Evolutionary conservation across 257 asterid genomes (phyloP), one percentile per base, ranked within the genome.

Genomic region (Jacaranda copaia): DNA sequence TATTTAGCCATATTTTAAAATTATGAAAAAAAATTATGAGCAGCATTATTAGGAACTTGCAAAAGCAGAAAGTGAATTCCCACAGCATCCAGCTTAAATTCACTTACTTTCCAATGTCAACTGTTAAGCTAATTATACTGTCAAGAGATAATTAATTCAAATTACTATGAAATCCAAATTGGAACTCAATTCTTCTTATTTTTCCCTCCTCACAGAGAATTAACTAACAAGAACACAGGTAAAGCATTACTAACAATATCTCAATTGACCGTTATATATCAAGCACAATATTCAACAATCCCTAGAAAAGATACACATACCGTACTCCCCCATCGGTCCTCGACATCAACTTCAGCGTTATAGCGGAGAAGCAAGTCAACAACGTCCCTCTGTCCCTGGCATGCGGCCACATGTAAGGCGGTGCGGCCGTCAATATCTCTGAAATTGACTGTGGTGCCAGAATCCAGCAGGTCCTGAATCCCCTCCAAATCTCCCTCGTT

Each of bases 311-410:
- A 5, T 15, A 35, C 10, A 7, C 84, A 77, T 87, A 93, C 98
- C 97, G 98, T 88, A 78, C 98, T 93, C n/a, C 97, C 98, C 97
- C 97, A 93, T 6, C 92, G 89, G 81, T 93, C 98, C 81, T 79
- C 73, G 35, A 78, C 85, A 78, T 89, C 89, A 61, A 93, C 88
- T 36, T 73, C 81, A 5, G 96, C 93, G 38, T 90, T 96, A 65
- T 82, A 81, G 15, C 77, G 79, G 25, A 93, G 93, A 57, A 91
- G 83, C 76, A 88, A 75, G 70, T 86, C 84, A 60, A 89, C 90
- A 35, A 88, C 96, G 63, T 86, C 91, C 16, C 72, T 56, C 25
- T 45, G 71, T 9, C 98, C 98, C 82, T 93, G 98, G 84, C 98
- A 93, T 5, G 98, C 87, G 8, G 98, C 97, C 67, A 93, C 90